Percentiles rank a stretch among this genome's conserved stretches.
phyloP scores from a whole-genome alignment of 805 yeast genomes.

The Ogataea saltuana region DNA sequence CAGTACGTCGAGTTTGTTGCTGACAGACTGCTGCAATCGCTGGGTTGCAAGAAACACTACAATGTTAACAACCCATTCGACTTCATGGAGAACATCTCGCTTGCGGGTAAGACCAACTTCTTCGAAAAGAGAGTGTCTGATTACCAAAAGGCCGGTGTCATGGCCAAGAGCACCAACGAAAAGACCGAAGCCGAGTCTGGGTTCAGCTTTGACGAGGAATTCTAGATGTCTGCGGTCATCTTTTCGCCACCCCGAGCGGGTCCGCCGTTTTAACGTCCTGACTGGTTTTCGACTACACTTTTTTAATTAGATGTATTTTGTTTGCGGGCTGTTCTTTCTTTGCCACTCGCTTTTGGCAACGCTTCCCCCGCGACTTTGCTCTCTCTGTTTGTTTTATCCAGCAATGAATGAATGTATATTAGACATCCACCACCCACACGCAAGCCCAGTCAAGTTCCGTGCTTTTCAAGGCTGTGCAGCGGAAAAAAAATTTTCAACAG shows the following conservation, averaged over 20 bases:
- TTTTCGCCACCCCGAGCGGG: slow-evolving; percentile 8
- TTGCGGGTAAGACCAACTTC: slow-evolving; percentile 98
- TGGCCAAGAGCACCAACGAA: slow-evolving; percentile 63
- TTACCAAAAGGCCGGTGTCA: slow-evolving; percentile 99
- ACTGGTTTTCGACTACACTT: slow-evolving; percentile 10
- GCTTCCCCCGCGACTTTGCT: not conserved
- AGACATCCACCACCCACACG: slow-evolving; percentile 6
- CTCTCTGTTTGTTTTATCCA: slow-evolving; percentile 1
- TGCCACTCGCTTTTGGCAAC: slow-evolving; percentile 5
- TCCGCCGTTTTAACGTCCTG: slow-evolving; percentile 7
- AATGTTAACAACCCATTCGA: slow-evolving; percentile 93
- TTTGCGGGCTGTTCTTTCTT: not conserved
- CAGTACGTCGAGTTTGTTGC: slow-evolving; percentile 98
- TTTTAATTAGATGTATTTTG: slow-evolving; percentile 8
- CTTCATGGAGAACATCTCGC: slow-evolving; percentile 97
- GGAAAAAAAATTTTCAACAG: slow-evolving; percentile 8
- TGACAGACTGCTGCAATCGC: slow-evolving; percentile 87
- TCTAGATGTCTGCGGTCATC: slow-evolving; percentile 45
- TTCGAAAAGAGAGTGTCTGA: slow-evolving; percentile 98
- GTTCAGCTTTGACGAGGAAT: slow-evolving; percentile 91
- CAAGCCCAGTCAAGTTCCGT: not conserved
- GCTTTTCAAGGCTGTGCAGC: slow-evolving; percentile 4
- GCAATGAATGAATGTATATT: slow-evolving; percentile 15
- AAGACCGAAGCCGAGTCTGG: slow-evolving; percentile 46
- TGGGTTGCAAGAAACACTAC: slow-evolving; percentile 88